Conservation (phyloP, 176 grass and related monocot species). For the Pontederia crassipes region DNA sequence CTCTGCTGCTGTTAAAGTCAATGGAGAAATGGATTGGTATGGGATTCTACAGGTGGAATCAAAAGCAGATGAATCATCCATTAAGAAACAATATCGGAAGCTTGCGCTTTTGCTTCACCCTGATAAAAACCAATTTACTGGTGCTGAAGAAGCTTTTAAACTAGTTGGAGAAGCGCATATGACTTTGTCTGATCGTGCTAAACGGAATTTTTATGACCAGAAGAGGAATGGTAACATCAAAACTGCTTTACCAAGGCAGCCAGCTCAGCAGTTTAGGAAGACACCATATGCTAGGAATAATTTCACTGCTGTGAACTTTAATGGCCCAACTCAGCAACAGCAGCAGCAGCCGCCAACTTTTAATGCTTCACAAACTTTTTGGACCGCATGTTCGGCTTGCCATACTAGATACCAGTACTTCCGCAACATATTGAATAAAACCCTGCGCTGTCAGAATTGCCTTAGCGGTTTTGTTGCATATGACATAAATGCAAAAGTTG, state of each 20-base stretch:
- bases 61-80: constrained; percentile 1
- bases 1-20: neutral
- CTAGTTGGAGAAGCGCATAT: constrained; percentile 84
- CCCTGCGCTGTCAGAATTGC: constrained; percentile 78
- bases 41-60: neutral
- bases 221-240: constrained; percentile 42
- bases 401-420: constrained; percentile 83
- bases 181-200: constrained; percentile 48
- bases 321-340: constrained; percentile 20
- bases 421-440: constrained; percentile 47
- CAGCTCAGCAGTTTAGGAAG: constrained; percentile 27
- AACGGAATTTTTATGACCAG: constrained; percentile 56
- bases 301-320: constrained; percentile 35
- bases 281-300: constrained; percentile 25
- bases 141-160: constrained; percentile 91
- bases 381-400: constrained; percentile 68
- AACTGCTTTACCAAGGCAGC: constrained; percentile 4
- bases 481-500: constrained; percentile 40
- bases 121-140: constrained; percentile 81
- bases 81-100: constrained; percentile 4
- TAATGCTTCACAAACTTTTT: constrained; percentile 47
- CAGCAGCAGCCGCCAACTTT: constrained; percentile 28
- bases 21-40: constrained; percentile 5
- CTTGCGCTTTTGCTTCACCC: constrained; percentile 25
- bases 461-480: constrained; percentile 67